Evolutionary conservation across 768 basidiomycete species (phyloP).

Genomic region (Boletales sp.): DNA sequence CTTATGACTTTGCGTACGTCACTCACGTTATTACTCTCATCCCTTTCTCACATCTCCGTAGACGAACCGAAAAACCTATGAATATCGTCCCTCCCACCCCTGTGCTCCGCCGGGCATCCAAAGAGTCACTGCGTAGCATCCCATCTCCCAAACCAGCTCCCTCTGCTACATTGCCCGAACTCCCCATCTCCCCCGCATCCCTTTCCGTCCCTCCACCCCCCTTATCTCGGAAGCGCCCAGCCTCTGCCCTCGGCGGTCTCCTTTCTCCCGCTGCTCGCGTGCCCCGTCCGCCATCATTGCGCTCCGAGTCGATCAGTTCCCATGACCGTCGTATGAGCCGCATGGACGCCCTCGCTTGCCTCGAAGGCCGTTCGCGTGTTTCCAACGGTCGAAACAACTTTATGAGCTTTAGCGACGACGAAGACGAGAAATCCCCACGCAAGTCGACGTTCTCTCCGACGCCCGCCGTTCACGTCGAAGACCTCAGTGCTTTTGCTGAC

Average conservation of each 20-base stretch:
- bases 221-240: slow-evolving; percentile 1
- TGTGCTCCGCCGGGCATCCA: slow-evolving; percentile 31
- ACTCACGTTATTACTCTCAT: not conserved
- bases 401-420: slow-evolving; percentile 68
- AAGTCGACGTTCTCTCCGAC: slow-evolving; percentile 7
- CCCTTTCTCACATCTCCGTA: slow-evolving; percentile 5
- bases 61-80: slow-evolving; percentile 26
- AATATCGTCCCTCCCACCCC: slow-evolving; percentile 12
- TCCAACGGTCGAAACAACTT: slow-evolving; percentile 44
- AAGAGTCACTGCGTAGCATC: slow-evolving; percentile 43
- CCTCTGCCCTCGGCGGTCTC: slow-evolving; percentile 18
- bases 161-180: slow-evolving; percentile 46
- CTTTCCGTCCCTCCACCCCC: not conserved
- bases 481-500: slow-evolving; percentile 24
- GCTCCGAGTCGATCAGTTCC: slow-evolving; percentile 42
- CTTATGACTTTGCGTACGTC: slow-evolving; percentile 13
- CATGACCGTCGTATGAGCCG: slow-evolving; percentile 46
- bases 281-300: slow-evolving; percentile 15
- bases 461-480: slow-evolving; percentile 18
- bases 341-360: slow-evolving; percentile 57
- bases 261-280: slow-evolving; percentile 11
- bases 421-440: slow-evolving; percentile 37
- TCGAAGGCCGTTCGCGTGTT: slow-evolving; percentile 50
- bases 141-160: slow-evolving; percentile 63
- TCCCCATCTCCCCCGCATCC: slow-evolving; percentile 17